Conservation (phyloP, 192 early-diverging fungal species). For the Chytriomyces sp. region DNA sequence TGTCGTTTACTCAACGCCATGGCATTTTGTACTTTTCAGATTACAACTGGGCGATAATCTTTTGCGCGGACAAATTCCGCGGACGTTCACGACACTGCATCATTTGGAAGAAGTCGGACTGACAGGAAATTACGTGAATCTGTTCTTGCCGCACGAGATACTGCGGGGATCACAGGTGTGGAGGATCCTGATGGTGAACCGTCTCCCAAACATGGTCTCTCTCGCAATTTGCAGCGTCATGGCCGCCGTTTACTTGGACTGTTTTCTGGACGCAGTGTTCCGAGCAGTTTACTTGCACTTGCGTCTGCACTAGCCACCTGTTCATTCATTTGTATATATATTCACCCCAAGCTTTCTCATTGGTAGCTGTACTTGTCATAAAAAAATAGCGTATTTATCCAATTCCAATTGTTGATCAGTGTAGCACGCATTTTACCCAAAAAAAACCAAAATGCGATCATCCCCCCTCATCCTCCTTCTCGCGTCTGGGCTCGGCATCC, state of each 20-base stretch:
- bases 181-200: constrained; percentile 2
- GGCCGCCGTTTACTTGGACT: background rate
- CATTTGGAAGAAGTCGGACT: background rate
- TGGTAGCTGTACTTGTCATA: too few relatives aligned
- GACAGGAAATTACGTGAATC: background rate
- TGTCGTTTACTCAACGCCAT: background rate
- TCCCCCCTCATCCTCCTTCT: too few relatives aligned
- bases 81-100: background rate
- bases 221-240: background rate
- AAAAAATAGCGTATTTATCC: too few relatives aligned
- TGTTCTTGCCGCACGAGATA: constrained; percentile 5
- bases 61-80: background rate
- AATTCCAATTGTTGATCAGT: too few relatives aligned
- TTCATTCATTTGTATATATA: too few relatives aligned
- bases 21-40: background rate
- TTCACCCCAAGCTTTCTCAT: too few relatives aligned
- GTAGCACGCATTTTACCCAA: too few relatives aligned
- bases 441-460: too few relatives aligned
- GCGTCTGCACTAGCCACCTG: too few relatives aligned
- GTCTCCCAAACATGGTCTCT: background rate
- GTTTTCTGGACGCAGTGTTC: background rate
- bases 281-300: too few relatives aligned
- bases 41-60: background rate
- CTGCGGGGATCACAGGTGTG: background rate
- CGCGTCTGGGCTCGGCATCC: too few relatives aligned